Evolutionary conservation across 164 flowering plant species (phyloP), one percentile per base, ranked within the genome.

Genomic region (Protea cynaroides): DNA sequence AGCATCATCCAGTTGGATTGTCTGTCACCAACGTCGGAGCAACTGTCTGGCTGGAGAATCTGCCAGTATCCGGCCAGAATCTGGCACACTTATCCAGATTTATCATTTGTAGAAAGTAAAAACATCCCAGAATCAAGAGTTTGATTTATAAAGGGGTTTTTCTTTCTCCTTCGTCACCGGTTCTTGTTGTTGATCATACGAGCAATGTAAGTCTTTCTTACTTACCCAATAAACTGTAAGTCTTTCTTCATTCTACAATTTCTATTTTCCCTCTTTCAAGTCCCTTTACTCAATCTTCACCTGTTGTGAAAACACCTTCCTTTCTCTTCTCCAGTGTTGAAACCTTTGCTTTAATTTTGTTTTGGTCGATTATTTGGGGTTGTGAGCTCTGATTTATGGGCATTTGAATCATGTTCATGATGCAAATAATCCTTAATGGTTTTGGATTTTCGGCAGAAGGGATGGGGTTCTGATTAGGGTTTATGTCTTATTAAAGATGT

Each of bases 201-300:
- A 49, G 18, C 52, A 49, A 49, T 49, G 52, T 49, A 49, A 49
- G 52, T 49, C n/a, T n/a, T n/a, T n/a, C n/a, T n/a, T n/a, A n/a
- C n/a, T n/a, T n/a, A n/a, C n/a, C n/a, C n/a, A n/a, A n/a, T n/a
- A n/a, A n/a, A n/a, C n/a, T n/a, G n/a, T n/a, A n/a, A n/a, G n/a
- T n/a, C n/a, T 18, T 49, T 49, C 52, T 49, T 49, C 18, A 12
- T 49, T 49, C 19, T 49, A 18, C 8, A 4, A 49, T 49, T 49
- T 49, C 17, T 46, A 3, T 9, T 46, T 46, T 10, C 3, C 14
- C 3, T 46, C 17, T n/a, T n/a, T n/a, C n/a, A n/a, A 46, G 10
- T 46, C 13, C 15, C 17, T 49, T 49, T 49, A 15, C 18, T 18
- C 17, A 0, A 15, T 49, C 19, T 49, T n/a, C n/a, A n/a, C n/a